Evolutionary conservation across 192 early-diverging fungal genomes (phyloP), one percentile per base, ranked within the genome.

Genomic region (Gamsiella multidivaricata): DNA sequence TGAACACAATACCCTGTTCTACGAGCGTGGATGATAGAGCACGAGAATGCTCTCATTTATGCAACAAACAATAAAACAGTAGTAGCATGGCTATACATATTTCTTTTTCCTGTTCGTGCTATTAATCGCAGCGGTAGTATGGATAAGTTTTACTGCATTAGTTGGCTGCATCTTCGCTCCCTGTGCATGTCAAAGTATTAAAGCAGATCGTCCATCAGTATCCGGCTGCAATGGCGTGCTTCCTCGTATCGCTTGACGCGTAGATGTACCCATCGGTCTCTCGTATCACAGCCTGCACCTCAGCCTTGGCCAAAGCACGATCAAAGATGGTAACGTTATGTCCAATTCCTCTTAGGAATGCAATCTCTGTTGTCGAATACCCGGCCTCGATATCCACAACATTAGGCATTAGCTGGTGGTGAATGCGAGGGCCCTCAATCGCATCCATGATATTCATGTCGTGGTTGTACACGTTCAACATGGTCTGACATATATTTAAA

Each of bases 321-420:
- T 80, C 65, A 39, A 74, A 74, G 28, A 72, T 25, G 10, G 69
- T 72, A 31, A 78, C 66, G 64, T 62, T 78, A n/a, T 78, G 74
- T 15, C 74, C 74, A 5, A 54, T 20, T 8, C 29, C 34, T 17
- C 28, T 28, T 37, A 78, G 47, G 56, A 64, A 78, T 39, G 43
- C 18, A 18, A 69, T 54, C n/a, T 67, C 65, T 0, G n/a, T 9
- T 1, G 5, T 33, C 3, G 74, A 46, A 47, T 63, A 78, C 15
- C 61, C 74, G 2, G 17, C 59, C 39, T 78, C 74, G 46, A 78
- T 69, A 61, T 54, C 61, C 1, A 82, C 65, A 23, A 56, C 54
- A 60, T 97, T 84, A 2, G 97, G 97, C 57, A 97, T 70, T 54
- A 98, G 86, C 80, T 97, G 96, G 81, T 97, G 94, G 80, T 98